phyloP scores from a whole-genome alignment of 2,329 filamentous ascomycete genomes.

The Fusarium austroafricanum region DNA sequence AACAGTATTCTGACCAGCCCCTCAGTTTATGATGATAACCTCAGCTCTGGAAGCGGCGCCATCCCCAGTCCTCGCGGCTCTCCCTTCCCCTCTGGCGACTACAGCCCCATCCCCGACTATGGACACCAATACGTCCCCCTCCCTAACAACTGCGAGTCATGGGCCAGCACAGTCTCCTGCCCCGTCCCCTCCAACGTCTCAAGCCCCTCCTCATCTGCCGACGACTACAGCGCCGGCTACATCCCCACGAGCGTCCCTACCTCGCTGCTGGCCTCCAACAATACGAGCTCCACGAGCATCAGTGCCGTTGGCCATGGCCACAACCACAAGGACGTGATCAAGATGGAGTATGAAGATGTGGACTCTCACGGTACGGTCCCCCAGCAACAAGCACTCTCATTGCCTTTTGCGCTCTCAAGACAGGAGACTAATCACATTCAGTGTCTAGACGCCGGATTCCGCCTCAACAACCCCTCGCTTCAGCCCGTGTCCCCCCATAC shows the following conservation, averaged over 20 bases:
- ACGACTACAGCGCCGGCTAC: constrained; percentile 60
- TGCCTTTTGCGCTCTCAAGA: background rate
- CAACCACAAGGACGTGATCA: constrained; percentile 54
- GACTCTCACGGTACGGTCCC: constrained; percentile 47
- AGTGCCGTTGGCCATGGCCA: constrained; percentile 50
- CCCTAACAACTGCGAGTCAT: constrained; percentile 59
- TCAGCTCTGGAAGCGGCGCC: constrained; percentile 53
- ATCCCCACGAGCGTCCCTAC: constrained; percentile 63
- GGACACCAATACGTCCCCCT: constrained; percentile 53
- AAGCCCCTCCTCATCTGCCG: constrained; percentile 63
- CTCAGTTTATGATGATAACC: constrained; percentile 57
- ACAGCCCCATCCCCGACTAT: constrained; percentile 57
- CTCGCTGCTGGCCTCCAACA: constrained; percentile 54
- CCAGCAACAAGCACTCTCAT: constrained; percentile 4
- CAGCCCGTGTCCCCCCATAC: constrained; percentile 36
- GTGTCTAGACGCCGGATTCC: constrained; percentile 49
- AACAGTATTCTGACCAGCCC: constrained; percentile 25
- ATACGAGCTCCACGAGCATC: constrained; percentile 47
- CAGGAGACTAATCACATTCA: constrained; percentile 47
- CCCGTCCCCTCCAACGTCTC: constrained; percentile 62
- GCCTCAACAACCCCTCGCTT: constrained; percentile 47
- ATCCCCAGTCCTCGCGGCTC: constrained; percentile 59
- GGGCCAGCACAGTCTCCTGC: constrained; percentile 58
- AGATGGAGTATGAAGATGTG: constrained; percentile 56
- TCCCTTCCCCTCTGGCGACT: constrained; percentile 59